Evolutionary conservation across 768 basidiomycete genomes (phyloP), one percentile per base, ranked within the genome.

Genomic region (Leccinellum albellum): DNA sequence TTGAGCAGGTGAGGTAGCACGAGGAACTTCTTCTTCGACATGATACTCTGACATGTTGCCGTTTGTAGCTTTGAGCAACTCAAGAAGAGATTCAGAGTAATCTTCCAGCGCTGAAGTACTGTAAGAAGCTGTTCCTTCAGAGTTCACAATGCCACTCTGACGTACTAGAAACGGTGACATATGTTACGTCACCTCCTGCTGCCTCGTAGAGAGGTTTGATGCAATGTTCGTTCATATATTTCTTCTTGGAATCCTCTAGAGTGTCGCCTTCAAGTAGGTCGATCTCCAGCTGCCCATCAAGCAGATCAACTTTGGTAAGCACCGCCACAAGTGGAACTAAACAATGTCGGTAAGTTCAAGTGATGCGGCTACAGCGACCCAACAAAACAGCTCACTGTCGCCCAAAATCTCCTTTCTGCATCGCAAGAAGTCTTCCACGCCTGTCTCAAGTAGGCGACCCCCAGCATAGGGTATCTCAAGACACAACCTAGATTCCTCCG

Each of bases 381-480:
- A 10, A 3, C 33, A 45, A 26, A 24, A 9, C 8, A 24, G 13
- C 40, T 14, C 9, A 63, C 62, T 28, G 2, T 61, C 13, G 9
- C 62, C 62, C 9, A 63, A 24, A 8, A 61, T 54, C 15, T 61
- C 51, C 1, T 28, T 6, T 23, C 55, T 64, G 12, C n/a, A 20
- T 23, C 32, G 24, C 10, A 63, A 33, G 23, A 63, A 63, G 21
- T 10, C 28, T 32, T 64, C 62, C 28, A 64, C 51, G 2, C 62
- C 62, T 13, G 35, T 48, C 21, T 63, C 62, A 6, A 64, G 62
- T n/a, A 64, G 32, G 51, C 58, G 58, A 24, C 58, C 62, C 9
- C 62, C 62, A 6, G 54, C 37, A 10, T 51, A 54, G 17, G 62
- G 62, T 48, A 54, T 51, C 29, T 64, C 62, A 8, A 63, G 51